These are phyloP conservation scores for Globisporangium canariense DNA, from an alignment of 352 stramenopile genomes.

Conservation along the genomic window DNA sequence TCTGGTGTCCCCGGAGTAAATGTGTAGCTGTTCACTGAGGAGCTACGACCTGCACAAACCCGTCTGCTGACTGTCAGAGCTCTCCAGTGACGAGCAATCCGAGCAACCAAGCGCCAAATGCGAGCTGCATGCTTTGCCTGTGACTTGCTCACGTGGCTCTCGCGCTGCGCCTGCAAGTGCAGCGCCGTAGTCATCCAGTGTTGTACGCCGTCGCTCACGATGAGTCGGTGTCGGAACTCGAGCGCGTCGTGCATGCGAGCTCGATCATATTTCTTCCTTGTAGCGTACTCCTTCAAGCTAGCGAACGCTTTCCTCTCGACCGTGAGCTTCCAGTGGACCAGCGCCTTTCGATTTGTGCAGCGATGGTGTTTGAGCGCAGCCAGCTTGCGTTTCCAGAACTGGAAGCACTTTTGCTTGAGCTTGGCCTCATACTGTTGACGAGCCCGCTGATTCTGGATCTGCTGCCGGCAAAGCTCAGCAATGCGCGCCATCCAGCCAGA, in stretches of 20 bases:
- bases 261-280: conserved; percentile 12
- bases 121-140: conserved; percentile 14
- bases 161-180: conserved; percentile 15
- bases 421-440: background rate
- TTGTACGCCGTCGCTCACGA: conserved; percentile 18
- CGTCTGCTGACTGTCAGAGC: conserved; percentile 5
- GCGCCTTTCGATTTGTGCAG: conserved; percentile 11
- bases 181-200: conserved; percentile 21
- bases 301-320: conserved; percentile 16
- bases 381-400: conserved; percentile 12
- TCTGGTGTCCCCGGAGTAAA: background rate
- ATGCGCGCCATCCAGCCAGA: conserved; percentile 1
- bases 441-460: conserved; percentile 14
- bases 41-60: background rate
- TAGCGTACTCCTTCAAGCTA: conserved; percentile 3
- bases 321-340: conserved; percentile 23
- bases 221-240: conserved; percentile 17
- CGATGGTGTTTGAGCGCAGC: conserved; percentile 2
- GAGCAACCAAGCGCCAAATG: conserved; percentile 19
- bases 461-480: conserved; percentile 3
- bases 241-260: conserved; percentile 16
- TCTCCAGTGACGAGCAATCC: conserved; percentile 21
- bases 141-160: conserved; percentile 3
- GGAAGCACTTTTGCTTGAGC: conserved; percentile 12
- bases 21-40: background rate